Evolutionary conservation across 768 basidiomycete species (phyloP), one percentile per base, ranked within the genome.

Genomic region (Tylopilus subfusipes): DNA sequence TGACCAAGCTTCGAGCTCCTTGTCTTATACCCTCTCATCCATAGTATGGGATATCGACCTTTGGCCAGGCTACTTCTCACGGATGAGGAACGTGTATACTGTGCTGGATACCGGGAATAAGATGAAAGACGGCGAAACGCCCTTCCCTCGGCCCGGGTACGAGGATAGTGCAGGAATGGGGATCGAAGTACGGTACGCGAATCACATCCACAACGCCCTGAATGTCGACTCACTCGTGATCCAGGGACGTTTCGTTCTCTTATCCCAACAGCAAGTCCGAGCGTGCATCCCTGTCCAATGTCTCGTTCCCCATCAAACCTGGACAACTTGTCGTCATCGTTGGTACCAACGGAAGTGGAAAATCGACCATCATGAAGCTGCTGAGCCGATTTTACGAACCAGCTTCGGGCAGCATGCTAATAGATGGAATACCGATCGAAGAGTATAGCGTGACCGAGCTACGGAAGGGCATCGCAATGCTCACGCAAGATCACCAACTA

Each of bases 231-330:
- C 11, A n/a, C n/a, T 9, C 33, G n/a, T 12, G n/a, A 5, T 33
- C 2, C 38, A 85, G 84, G 19, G 62, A 82, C 47, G 74, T 85
- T 0, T 69, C 70, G 0, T 85, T 85, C 54, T 63, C 69, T 11
- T 86, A 86, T 58, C 82, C 82, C 0, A 76, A 73, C 21, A 69
- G 68, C 48, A 57, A 61, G 18, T 54, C 64, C 16, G 54, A 62
- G 22, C 60, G 50, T 12, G 29, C 55, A 0, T 70, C 67, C 22
- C 54, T 72, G 53, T 48, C 58, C 45, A 21, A 58, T n/a, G 61
- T 71, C 4, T 66, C 65, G 5, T 71, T 74, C 45, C 59, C 60
- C 12, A 66, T 74, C 25, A 53, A 58, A 13, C 63, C 66, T 7
- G 73, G 73, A 5, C 67, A 68, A 19, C 58, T 73, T 5, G 73